Base-by-base conservation (phyloP, 495 filamentous ascomycete genomes). In the Trichoderma reesei region DNA sequence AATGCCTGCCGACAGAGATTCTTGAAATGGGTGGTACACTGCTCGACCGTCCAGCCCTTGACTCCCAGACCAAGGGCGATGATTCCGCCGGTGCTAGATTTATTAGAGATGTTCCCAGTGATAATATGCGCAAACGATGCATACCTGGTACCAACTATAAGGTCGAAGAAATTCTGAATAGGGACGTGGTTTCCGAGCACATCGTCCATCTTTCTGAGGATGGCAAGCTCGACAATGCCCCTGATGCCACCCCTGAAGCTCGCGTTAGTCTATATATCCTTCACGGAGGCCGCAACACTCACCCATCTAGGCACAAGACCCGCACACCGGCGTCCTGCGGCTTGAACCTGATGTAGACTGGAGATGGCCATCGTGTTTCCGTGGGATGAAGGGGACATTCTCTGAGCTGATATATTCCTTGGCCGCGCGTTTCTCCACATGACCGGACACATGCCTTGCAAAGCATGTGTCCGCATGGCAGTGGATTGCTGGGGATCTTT, bases 381-480 rank as follows among this genome's bases (percentile, higher is more conserved):
- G 64, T 64, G 4, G 67, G 64, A 59, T 76, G 73, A 60, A 79
- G 56, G 33, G 76, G 76, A 48, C 75, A 79, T 18, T 63, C 64
- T 16, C 63, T 64, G 10, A 77, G 67, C 62, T 73, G 65, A 10
- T 75, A 67, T 37, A 71, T 69, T 37, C 68, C 71, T 33, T 60
- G 71, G 56, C 72, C 68, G 14, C 67, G 68, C 65, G 68, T 68
- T 5, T 48, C 51, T 16, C 76, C 71, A 37, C 73, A 67, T 33
- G 67, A 67, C 38, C 76, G 65, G 8, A 71, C 64, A 56, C 82
- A 85, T 5, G 72, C 68, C 10, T 76, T 75, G 64, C 85, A 86
- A 0, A 86, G 70, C 6, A 84, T 76, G 70, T 87, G 85, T 0
- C 84, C 83, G 65, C 84, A 87, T 10, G 78, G 77, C 3, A 87